phyloP scores from a whole-genome alignment of 345 rosid genomes.

The Geranium rotundifolium region DNA sequence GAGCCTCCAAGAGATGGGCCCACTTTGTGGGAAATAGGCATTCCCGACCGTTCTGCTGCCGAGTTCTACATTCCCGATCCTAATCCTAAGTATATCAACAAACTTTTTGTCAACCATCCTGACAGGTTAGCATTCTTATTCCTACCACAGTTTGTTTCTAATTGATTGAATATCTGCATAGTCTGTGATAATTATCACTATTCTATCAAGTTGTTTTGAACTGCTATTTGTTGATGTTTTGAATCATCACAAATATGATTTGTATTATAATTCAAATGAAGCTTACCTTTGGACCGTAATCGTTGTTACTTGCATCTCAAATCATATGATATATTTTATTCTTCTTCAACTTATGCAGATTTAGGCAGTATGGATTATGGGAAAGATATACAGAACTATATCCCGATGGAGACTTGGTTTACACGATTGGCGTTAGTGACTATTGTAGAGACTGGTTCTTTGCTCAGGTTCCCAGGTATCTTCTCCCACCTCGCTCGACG shows the following conservation, averaged over 20 bases:
- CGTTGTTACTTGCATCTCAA: background rate
- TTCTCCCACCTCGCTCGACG: background rate
- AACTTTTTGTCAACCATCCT: slow-evolving; percentile 44
- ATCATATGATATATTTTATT: background rate
- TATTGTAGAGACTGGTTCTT: slow-evolving; percentile 70
- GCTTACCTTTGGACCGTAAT: background rate
- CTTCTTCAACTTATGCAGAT: slow-evolving; percentile 23
- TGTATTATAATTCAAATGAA: too few relatives aligned
- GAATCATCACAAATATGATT: background rate
- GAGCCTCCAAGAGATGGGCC: slow-evolving; percentile 80
- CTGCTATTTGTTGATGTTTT: background rate
- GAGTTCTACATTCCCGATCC: slow-evolving; percentile 87
- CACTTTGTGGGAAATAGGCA: slow-evolving; percentile 90
- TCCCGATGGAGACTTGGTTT: slow-evolving; percentile 59
- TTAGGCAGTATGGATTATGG: slow-evolving; percentile 92
- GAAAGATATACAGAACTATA: slow-evolving; percentile 75
- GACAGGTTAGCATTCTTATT: slow-evolving; percentile 30
- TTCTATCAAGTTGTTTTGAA: background rate
- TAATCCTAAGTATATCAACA: slow-evolving; percentile 43
- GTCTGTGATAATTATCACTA: background rate
- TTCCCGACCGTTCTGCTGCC: slow-evolving; percentile 72
- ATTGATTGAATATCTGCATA: background rate
- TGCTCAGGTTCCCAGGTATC: slow-evolving; percentile 70
- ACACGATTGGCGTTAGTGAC: slow-evolving; percentile 45
- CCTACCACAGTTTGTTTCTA: background rate